Base-by-base conservation (phyloP, 805 yeast genomes). In the Kodamaea lidongshanica region DNA sequence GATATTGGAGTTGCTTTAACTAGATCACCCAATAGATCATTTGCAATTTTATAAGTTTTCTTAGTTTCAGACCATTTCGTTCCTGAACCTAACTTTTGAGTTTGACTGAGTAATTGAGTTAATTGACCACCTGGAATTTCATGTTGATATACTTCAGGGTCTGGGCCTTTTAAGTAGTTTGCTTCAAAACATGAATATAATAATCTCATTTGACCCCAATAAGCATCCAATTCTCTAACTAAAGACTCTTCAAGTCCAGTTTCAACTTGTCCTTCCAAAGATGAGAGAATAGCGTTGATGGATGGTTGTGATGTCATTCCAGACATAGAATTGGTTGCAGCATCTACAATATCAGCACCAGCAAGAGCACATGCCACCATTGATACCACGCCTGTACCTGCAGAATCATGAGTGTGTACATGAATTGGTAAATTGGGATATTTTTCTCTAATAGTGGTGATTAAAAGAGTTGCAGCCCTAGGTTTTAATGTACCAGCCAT, bases 401-500 rank as follows among this genome's bases (percentile, higher is more conserved):
- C 98, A 41, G 97, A 88, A 65, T 92, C 99, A 64, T 92, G 99
- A 19, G 97, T 88, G 65, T 92, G 99, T 25, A 92, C 96, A 57
- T 92, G 99, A 54, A 92, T 92, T 46, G 97, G 96, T 54, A 92
- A 70, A 52, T 85, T 77, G 35, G 99, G 98, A 63, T 83, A 85
- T 61, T 74, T 79, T 38, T 72, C 75, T 65, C 98, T 78, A 47
- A 92, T 76, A 16, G 84, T 66, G 38, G 88, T 76, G 46, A 92
- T 74, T 54, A 92, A 76, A 32, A 79, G 45, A 28, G 70, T 75
- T 25, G 98, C 98, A 39, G 98, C 98, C 38, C 75, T 67, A 39
- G 99, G 98, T 63, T 89, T 88, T 67, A 92, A 61, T 42, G 97
- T 89, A 69, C 99, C 99, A 35, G 99, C 99, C 99, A 92, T 92